A percentile compares a stretch with the other conserved stretches of the same genome.
phyloP scores from a whole-genome alignment of 1,139 yeast species.

The Geotrichum siamense region DNA sequence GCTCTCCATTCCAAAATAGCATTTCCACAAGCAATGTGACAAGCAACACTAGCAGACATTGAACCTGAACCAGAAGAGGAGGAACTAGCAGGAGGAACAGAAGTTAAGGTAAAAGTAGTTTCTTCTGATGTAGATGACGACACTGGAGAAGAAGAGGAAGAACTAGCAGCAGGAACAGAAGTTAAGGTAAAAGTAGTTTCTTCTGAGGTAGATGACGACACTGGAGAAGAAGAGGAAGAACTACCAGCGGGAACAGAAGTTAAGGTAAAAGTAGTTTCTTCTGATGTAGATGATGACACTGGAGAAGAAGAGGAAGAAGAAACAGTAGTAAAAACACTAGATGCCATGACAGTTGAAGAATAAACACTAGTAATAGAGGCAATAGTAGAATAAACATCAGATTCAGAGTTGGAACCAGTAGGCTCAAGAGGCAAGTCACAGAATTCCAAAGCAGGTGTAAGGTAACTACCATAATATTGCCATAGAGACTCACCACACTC shows the following conservation, averaged over 20 bases:
- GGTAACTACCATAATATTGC: constrained; percentile 15
- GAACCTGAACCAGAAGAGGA: background rate
- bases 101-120: too few relatives aligned
- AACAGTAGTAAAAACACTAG: background rate
- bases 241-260: background rate
- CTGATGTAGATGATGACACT: background rate
- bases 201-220: background rate
- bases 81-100: background rate
- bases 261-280: too few relatives aligned
- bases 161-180: background rate
- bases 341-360: too few relatives aligned
- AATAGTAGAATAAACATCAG: too few relatives aligned
- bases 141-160: background rate
- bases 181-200: background rate
- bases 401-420: constrained; percentile 11
- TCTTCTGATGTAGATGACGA: background rate
- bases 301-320: constrained; percentile 1
- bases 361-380: too few relatives aligned
- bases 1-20: constrained; percentile 14
- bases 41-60: background rate
- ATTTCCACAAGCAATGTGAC: constrained; percentile 18
- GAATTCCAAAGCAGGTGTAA: constrained; percentile 2
- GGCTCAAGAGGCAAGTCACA: constrained; percentile 12
- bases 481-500: constrained; percentile 16
- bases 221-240: background rate